A percentile compares a stretch with the other conserved stretches of the same genome.
phyloP scores from a whole-genome alignment of 768 basidiomycete genomes.

The Hortiboletus flavorubellus region DNA sequence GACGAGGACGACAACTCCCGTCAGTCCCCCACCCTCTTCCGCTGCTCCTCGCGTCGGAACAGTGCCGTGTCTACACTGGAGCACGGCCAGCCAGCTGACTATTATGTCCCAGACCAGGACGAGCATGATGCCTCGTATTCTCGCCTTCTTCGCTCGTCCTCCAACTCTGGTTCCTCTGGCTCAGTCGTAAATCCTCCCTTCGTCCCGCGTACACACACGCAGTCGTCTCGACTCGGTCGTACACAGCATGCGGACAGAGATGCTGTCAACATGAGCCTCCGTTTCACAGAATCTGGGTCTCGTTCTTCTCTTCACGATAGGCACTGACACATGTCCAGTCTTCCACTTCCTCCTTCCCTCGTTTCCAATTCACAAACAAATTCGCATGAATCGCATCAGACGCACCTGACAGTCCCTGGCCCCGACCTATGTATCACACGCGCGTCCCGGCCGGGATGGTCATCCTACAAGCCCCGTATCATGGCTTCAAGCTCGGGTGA shows the following conservation, averaged over 20 bases:
- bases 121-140: slow-evolving; percentile 23
- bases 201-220: slow-evolving; percentile 20
- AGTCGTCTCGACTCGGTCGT: slow-evolving; percentile 52
- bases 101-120: slow-evolving; percentile 35
- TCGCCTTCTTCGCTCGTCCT: slow-evolving; percentile 25
- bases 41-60: slow-evolving; percentile 18
- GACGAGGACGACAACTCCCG: slow-evolving; percentile 35
- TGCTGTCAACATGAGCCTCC: slow-evolving; percentile 22
- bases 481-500: too few relatives aligned
- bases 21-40: slow-evolving; percentile 27
- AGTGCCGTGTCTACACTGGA: slow-evolving; percentile 20
- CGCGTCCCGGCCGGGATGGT: slow-evolving; percentile 3
- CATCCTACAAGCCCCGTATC: not conserved
- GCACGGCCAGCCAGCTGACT: slow-evolving; percentile 10
- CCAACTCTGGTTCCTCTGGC: slow-evolving; percentile 22
- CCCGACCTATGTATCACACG: slow-evolving; percentile 6
- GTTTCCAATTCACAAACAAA: slow-evolving; percentile 20
- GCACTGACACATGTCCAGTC: slow-evolving; percentile 24
- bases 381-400: slow-evolving; percentile 28
- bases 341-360: slow-evolving; percentile 21
- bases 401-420: slow-evolving; percentile 22
- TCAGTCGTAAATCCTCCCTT: slow-evolving; percentile 19
- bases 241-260: slow-evolving; percentile 24
- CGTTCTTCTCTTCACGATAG: slow-evolving; percentile 16
- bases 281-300: not conserved